Percentiles rank a stretch among this genome's conserved stretches.
These are phyloP conservation scores for Hsuehochloa calcarea DNA, from an alignment of 176 grass and related monocot genomes.

Conservation along the genomic window DNA sequence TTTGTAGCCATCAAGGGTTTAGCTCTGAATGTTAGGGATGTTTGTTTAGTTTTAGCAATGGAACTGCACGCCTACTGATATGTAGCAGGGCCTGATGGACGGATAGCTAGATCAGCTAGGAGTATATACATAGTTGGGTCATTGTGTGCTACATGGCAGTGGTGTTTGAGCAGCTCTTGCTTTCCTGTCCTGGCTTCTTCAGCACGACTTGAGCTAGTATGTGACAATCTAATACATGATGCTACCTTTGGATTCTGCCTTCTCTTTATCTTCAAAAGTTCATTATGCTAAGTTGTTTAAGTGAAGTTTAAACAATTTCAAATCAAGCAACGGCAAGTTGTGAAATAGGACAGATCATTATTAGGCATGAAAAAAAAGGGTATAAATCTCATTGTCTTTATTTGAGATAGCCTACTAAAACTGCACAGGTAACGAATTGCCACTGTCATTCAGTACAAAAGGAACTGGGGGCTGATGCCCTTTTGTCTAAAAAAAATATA, in stretches of 20 bases:
- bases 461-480: neutral
- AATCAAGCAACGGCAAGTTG: neutral
- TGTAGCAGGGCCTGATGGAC: slow-evolving; percentile 30
- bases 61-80: neutral
- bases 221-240: slow-evolving; percentile 22
- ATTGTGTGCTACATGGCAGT: slow-evolving; percentile 10
- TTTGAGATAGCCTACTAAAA: neutral
- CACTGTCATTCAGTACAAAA: neutral
- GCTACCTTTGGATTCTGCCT: neutral
- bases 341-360: neutral
- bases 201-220: slow-evolving; percentile 9
- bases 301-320: neutral
- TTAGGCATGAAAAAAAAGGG: neutral
- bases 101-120: slow-evolving; percentile 45
- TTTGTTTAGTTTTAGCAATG: slow-evolving; percentile 35
- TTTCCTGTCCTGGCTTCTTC: slow-evolving; percentile 11
- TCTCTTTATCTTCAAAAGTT: neutral
- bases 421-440: neutral
- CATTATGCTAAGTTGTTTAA: neutral
- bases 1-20: slow-evolving; percentile 20
- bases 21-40: slow-evolving; percentile 29
- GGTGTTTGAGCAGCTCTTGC: slow-evolving; percentile 21
- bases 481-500: neutral
- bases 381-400: neutral
- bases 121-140: slow-evolving; percentile 34